phyloP scores from a whole-genome alignment of 2,329 filamentous ascomycete species.

The Thelonectria olida region DNA sequence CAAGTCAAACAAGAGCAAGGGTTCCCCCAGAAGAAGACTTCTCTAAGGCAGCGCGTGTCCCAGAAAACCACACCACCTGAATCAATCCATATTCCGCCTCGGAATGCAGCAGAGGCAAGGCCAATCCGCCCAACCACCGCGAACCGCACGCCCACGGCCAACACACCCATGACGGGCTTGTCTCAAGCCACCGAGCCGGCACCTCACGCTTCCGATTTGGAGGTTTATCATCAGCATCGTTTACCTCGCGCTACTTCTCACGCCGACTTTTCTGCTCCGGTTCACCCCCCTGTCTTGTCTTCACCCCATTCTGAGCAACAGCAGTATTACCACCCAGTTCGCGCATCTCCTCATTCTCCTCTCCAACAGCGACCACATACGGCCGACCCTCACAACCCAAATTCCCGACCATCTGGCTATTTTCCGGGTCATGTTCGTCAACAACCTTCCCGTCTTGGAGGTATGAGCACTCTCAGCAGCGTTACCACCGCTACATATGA shows the following conservation, averaged over 20 bases:
- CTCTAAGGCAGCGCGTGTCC: constrained; percentile 63
- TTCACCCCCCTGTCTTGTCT: constrained; percentile 36
- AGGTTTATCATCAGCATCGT: constrained; percentile 47
- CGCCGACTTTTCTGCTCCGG: constrained; percentile 37
- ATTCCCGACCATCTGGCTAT: constrained; percentile 43
- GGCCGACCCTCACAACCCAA: constrained; percentile 48
- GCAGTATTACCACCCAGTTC: constrained; percentile 70
- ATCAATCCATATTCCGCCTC: constrained; percentile 63
- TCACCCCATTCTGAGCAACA: constrained; percentile 49
- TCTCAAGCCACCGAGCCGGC: constrained; percentile 53
- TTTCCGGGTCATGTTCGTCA: constrained; percentile 55
- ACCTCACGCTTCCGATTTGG: constrained; percentile 57
- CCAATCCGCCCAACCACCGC: constrained; percentile 42
- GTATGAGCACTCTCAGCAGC: constrained; percentile 66
- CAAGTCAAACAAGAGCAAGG: constrained; percentile 22
- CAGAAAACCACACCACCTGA: constrained; percentile 61
- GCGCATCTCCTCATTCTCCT: constrained; percentile 70
- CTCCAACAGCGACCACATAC: constrained; percentile 69
- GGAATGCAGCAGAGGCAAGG: constrained; percentile 32
- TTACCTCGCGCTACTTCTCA: constrained; percentile 48
- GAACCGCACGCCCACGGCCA: constrained; percentile 43
- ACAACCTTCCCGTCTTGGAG: constrained; percentile 62
- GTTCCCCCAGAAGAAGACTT: constrained; percentile 51
- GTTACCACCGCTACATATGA: constrained; percentile 59
- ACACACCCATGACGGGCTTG: constrained; percentile 42